Base-by-base conservation (phyloP, 106 monocot species). In the Ottelia alismoides region DNA sequence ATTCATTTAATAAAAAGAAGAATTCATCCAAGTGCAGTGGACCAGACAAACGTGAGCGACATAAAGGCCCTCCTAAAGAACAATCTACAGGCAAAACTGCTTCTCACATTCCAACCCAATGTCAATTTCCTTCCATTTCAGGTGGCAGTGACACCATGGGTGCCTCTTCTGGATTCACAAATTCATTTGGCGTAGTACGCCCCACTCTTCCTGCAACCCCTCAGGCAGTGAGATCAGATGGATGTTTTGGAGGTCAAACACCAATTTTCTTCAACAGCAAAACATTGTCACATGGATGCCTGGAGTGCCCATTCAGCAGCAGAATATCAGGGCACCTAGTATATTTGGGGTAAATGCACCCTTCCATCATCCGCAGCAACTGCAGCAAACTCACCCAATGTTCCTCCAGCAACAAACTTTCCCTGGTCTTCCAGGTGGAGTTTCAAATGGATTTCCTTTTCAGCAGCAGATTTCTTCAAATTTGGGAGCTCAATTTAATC, bases 401-500 rank as follows among this genome's bases (percentile, higher is more conserved):
- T 66, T 68, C 17, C 31, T 47, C 25, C 78, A 72, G 25, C 66
- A 66, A 21, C 70, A 71, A 31, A 27, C 18, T 25, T 55, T 70
- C 31, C 28, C 52, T n/a, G 40, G 52, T 45, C 67, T 69, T 25
- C 28, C n/a, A n/a, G n/a, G n/a, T n/a, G n/a, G n/a, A n/a, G n/a
- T n/a, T n/a, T n/a, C 58, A 4, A 75, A 64, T 47, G 64, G 51
- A 53, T 16, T 61, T 62, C 50, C 61, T 19, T 67, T 52, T 27
- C 84, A 75, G 20, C 71, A 73, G 48, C 72, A 60, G 25, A 61
- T 77, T 16, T 20, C 60, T 65, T 61, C 78, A 22, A 63, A 73
- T 30, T 29, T 22, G 40, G 75, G 62, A 31, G 19, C n/a, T n/a
- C 32, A 27, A 21, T 5, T 28, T 7, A 56, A 54, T 45, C 56